A percentile compares a stretch with the other conserved stretches of the same genome.
These are phyloP conservation scores for Sporothrix curviconia DNA, from an alignment of 2,329 filamentous ascomycete species.

Conservation along the genomic window DNA sequence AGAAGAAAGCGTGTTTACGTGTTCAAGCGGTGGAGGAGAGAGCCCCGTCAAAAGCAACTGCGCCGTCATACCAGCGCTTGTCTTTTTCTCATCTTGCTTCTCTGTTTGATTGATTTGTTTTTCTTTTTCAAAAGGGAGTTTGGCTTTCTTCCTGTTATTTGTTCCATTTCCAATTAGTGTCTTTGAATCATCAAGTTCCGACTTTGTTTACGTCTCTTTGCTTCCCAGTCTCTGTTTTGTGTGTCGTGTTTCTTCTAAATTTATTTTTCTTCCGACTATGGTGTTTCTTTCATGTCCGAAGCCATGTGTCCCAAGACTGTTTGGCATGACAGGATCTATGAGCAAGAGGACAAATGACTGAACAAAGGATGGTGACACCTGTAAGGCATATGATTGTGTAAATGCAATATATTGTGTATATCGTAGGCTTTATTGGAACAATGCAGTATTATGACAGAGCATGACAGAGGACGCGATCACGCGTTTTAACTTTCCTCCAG, in stretches of 20 bases:
- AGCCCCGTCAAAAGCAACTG: background rate
- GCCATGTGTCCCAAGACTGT: too few species aligned
- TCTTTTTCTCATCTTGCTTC: background rate
- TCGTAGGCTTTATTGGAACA: background rate
- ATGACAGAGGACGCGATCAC: background rate
- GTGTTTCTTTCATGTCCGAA: too few species aligned
- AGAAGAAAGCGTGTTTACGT: too few species aligned
- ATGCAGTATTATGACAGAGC: background rate
- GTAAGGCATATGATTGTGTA: background rate
- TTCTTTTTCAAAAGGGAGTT: slow-evolving; percentile 8
- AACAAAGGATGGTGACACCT: too few species aligned
- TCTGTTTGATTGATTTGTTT: background rate
- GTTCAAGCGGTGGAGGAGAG: background rate
- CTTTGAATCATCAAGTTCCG: background rate
- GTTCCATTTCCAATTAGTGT: background rate
- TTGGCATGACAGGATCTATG: too few species aligned
- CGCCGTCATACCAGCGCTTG: background rate
- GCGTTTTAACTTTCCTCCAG: background rate
- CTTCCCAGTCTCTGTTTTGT: background rate
- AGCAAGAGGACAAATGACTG: too few species aligned
- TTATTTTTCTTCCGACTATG: too few species aligned
- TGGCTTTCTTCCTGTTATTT: slow-evolving; percentile 5
- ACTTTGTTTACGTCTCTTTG: background rate
- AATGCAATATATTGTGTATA: background rate
- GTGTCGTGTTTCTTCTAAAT: background rate